A percentile compares a stretch with the other conserved stretches of the same genome.
Conservation (phyloP, 202 grass and related monocot genomes). For the Schoenoplectus tabernaemontani region DNA sequence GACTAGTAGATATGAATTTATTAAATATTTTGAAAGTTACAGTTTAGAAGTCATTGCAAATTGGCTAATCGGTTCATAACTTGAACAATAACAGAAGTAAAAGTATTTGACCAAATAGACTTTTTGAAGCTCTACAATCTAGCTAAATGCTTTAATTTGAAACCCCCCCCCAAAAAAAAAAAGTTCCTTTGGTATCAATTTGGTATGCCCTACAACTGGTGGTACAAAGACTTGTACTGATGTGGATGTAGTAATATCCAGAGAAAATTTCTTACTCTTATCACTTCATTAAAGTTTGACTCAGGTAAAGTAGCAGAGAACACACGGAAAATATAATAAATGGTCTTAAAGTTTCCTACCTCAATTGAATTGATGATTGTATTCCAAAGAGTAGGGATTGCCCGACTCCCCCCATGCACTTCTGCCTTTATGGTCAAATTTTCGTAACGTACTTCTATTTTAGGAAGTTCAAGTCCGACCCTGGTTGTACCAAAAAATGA, state of each 20-base stretch:
- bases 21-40: neutral
- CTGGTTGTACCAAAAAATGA: conserved; percentile 16
- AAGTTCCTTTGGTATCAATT: neutral
- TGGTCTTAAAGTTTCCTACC: conserved; percentile 12
- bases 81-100: neutral
- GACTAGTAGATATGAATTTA: neutral
- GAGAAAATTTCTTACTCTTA: neutral
- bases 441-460: conserved; percentile 60
- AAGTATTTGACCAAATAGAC: no score
- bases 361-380: conserved; percentile 38
- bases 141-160: no score
- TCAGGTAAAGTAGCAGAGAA: neutral
- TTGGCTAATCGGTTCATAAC: neutral
- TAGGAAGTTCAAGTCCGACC: conserved; percentile 65
- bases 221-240: neutral
- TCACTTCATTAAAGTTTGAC: neutral
- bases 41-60: neutral
- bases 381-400: conserved; percentile 63
- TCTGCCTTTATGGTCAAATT: conserved; percentile 41
- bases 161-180: no score
- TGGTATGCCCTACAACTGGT: neutral
- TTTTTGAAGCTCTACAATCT: no score
- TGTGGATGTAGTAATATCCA: neutral
- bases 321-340: neutral
- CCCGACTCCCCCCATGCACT: conserved; percentile 30